Conservation (phyloP, 116 monocot genomes). For the Trichopus zeylanicus region DNA sequence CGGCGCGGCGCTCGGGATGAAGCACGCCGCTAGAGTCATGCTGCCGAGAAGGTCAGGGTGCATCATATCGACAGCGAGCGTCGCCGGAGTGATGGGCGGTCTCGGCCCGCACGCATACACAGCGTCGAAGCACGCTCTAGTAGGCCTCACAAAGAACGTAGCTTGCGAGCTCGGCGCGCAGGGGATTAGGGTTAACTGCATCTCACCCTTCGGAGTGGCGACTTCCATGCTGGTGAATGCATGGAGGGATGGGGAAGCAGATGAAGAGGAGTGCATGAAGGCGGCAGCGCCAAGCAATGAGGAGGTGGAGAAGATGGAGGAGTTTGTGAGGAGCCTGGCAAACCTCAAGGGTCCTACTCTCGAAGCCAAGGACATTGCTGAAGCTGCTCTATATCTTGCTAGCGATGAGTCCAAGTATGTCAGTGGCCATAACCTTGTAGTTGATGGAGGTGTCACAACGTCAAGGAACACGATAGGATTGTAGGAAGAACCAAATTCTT, state of each 20-base stretch:
- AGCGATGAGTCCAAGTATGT: slow-evolving; percentile 75
- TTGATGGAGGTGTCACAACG: slow-evolving; percentile 72
- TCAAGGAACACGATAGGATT: slow-evolving; percentile 41
- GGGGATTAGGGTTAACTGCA: slow-evolving; percentile 57
- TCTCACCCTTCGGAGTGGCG: slow-evolving; percentile 48
- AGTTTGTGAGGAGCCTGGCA: slow-evolving; percentile 39
- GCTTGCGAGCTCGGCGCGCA: slow-evolving; percentile 51
- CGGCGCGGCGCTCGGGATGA: slow-evolving; percentile 23
- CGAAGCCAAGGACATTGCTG: slow-evolving; percentile 48
- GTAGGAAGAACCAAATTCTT: not conserved
- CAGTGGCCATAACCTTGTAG: slow-evolving; percentile 78
- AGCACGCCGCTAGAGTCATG: slow-evolving; percentile 45
- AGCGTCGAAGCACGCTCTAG: slow-evolving; percentile 45
- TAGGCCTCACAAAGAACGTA: slow-evolving; percentile 43
- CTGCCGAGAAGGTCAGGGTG: slow-evolving; percentile 23
- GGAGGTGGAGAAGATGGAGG: slow-evolving; percentile 12
- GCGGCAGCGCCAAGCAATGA: slow-evolving; percentile 4
- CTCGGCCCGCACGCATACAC: slow-evolving; percentile 52
- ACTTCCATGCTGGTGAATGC: slow-evolving; percentile 35
- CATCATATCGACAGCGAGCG: slow-evolving; percentile 51
- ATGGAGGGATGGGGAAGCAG: not conserved
- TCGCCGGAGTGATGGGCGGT: slow-evolving; percentile 48
- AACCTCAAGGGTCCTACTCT: slow-evolving; percentile 49
- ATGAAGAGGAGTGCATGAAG: not conserved
- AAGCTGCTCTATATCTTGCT: slow-evolving; percentile 67